These are phyloP conservation scores for Marchantia paleacea DNA, from an alignment of 225 moss, liverwort and hornwort species.

Conservation along the genomic window DNA sequence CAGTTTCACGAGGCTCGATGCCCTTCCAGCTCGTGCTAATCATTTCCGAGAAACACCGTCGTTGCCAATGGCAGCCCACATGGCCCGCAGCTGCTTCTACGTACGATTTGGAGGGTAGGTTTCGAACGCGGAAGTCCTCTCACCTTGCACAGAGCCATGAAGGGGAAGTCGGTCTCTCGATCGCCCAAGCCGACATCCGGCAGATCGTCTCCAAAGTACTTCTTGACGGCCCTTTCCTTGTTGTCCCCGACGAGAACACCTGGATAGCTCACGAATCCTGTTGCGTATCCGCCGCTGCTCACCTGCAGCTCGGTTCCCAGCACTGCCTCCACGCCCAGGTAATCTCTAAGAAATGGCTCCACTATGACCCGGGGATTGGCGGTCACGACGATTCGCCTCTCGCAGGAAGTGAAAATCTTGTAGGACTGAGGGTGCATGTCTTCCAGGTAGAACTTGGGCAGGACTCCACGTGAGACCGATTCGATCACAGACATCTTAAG, in stretches of 20 bases:
- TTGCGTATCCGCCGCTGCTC: constrained; percentile 52
- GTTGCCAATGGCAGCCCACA: background rate
- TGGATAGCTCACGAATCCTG: constrained; percentile 49
- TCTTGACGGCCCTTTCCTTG: constrained; percentile 61
- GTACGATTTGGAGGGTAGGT: background rate
- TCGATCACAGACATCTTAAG: constrained; percentile 59
- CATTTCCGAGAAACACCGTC: background rate
- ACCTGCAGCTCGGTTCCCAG: constrained; percentile 66
- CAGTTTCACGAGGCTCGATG: too few relatives aligned
- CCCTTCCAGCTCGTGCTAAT: too few relatives aligned
- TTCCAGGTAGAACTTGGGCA: constrained; percentile 83
- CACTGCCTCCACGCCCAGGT: constrained; percentile 60
- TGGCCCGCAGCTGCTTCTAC: background rate
- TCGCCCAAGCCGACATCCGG: constrained; percentile 74
- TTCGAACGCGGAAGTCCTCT: background rate
- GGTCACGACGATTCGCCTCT: constrained; percentile 70
- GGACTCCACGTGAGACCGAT: constrained; percentile 68
- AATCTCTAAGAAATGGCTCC: constrained; percentile 76
- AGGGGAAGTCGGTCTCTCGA: constrained; percentile 56
- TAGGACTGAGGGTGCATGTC: constrained; percentile 72
- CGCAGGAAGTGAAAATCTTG: constrained; percentile 57
- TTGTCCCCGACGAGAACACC: constrained; percentile 59
- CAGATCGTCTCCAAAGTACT: constrained; percentile 50
- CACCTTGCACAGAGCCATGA: constrained; percentile 73
- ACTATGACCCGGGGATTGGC: constrained; percentile 78